Base-by-base conservation (phyloP, 2,329 filamentous ascomycete genomes). In the Penicillium olsonii region DNA sequence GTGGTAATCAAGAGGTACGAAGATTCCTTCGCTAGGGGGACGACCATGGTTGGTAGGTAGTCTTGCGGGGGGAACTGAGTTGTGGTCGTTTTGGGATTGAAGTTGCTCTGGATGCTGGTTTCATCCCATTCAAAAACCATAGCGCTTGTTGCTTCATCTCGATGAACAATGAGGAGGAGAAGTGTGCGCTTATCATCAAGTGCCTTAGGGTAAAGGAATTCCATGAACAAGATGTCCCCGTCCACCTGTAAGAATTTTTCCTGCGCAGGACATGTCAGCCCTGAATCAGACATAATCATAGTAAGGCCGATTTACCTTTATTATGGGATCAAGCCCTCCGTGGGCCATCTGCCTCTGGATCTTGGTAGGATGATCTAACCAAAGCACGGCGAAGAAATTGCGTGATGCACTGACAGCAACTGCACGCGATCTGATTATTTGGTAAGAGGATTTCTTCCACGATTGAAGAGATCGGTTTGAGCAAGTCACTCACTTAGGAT, bases 211-310 rank as follows among this genome's bases (percentile, higher is more conserved):
- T 87, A 84, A 2, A 99, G 77, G 56, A 97, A 99, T 18, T 91
- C 87, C 78, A 96, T 85, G 59, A 90, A 88, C 60, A 92, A 78
- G 47, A 97, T 89, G n/a, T 85, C 78, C 1, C 89, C 91, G 7
- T 84, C 80, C 7, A 90, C 75, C 38, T 68, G 65, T 52, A 78
- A 74, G 42, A 75, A 76, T n/a, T 66, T 68, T 60, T 78, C 75
- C 75, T 78, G 44, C 27, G 39, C 9, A 43, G 27, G 18, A 6
- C 9, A 15, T 24, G 35, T 54, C 12, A 49, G 26, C 20, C n/a
- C 34, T 4, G n/a, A 10, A 4, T 5, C 9, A 6, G 37, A 17
- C 11, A 18, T n/a, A 10, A 6, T 7, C 6, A 18, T 2, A 18
- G 5, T 37, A 26, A 10, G 22, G n/a, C 8, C 3, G 2, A 33